Conservation (phyloP, 176 grass and related monocot species). For the Luzula sylvatica region DNA sequence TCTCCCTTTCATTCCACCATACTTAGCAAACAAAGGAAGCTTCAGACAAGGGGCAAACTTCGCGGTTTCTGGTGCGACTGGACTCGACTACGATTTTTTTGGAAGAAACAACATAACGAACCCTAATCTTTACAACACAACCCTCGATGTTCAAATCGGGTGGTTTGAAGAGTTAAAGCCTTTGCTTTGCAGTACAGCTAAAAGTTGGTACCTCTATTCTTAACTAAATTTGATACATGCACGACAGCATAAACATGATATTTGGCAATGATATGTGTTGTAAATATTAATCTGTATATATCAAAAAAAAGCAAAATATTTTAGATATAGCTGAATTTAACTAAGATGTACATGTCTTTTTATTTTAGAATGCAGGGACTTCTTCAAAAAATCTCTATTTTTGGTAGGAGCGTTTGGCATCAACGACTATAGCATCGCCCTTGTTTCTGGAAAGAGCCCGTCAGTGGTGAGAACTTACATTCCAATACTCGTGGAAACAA, state of each 20-base stretch:
- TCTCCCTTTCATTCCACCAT: constrained; percentile 44
- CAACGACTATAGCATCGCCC: constrained; percentile 29
- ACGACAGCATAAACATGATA: too few relatives aligned
- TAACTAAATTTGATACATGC: too few relatives aligned
- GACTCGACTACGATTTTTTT: constrained; percentile 20
- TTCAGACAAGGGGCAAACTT: constrained; percentile 52
- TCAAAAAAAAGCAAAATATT: too few relatives aligned
- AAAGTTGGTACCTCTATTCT: too few relatives aligned
- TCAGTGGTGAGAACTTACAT: constrained; percentile 9
- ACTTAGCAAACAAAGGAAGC: constrained; percentile 39
- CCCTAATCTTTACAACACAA: constrained; percentile 21
- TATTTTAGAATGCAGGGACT: constrained; percentile 9
- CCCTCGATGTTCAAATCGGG: constrained; percentile 34
- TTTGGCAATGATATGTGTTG: too few relatives aligned
- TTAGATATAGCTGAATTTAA: too few relatives aligned
- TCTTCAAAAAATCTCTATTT: constrained; percentile 9
- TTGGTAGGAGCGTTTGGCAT: constrained; percentile 13
- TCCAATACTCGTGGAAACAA: constrained; percentile 7
- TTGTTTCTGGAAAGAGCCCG: background rate
- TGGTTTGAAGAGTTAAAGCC: constrained; percentile 43
- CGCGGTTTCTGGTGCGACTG: constrained; percentile 48
- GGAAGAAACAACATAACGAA: background rate
- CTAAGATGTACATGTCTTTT: too few relatives aligned
- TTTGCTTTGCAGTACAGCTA: too few relatives aligned
- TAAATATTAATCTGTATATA: too few relatives aligned